A percentile compares a stretch with the other conserved stretches of the same genome.
Evolutionary conservation across 2,329 filamentous ascomycete species (phyloP).

Genomic region (Calonectria montana): DNA sequence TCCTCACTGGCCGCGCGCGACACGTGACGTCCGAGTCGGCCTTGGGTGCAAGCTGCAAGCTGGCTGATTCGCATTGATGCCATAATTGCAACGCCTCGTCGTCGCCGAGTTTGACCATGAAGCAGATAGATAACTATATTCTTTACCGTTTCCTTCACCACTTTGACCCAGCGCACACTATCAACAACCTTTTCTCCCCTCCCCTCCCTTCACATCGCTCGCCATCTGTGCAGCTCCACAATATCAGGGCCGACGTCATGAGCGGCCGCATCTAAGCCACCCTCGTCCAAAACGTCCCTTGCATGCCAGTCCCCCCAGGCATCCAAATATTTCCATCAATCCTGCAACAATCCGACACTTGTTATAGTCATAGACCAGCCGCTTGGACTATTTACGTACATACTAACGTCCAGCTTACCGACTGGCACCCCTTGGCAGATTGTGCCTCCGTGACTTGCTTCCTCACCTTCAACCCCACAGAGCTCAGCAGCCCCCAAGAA

Average conservation of each 20-base stretch:
- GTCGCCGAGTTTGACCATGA: background rate
- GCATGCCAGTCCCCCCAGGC: constrained; percentile 7
- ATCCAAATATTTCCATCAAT: background rate
- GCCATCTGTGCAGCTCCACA: background rate
- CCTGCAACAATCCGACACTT: background rate
- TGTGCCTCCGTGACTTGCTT: no score
- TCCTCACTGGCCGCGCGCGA: constrained; percentile 4
- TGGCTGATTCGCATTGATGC: background rate
- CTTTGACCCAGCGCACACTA: background rate
- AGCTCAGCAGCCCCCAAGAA: no score
- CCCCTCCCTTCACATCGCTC: background rate
- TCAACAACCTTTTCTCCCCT: background rate
- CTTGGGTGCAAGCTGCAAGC: background rate
- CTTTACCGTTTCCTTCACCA: background rate
- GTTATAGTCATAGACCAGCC: background rate
- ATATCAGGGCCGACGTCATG: constrained; percentile 8
- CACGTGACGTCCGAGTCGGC: constrained; percentile 33
- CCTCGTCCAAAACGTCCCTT: constrained; percentile 5
- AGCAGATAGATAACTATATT: background rate
- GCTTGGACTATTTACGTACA: background rate
- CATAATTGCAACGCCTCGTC: background rate
- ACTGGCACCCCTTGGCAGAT: no score
- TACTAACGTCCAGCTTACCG: background rate
- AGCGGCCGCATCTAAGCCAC: constrained; percentile 1
- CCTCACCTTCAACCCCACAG: no score